These are phyloP conservation scores for Porpolomopsis calyptriformis DNA, from an alignment of 768 basidiomycete species.

Conservation along the genomic window DNA sequence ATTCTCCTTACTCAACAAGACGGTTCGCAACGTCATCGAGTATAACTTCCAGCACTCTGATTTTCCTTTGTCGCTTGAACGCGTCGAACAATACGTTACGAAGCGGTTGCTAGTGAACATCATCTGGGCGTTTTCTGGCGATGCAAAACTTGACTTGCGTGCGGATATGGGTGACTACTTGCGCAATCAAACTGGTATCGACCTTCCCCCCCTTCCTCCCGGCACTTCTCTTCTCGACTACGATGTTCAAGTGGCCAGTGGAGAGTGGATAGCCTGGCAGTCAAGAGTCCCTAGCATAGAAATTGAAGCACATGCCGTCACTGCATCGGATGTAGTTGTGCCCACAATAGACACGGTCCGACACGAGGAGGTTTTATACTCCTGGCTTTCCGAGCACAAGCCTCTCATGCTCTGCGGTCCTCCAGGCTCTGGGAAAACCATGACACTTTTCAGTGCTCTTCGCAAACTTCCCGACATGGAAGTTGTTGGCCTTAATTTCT, in stretches of 20 bases:
- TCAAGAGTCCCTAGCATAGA: constrained; percentile 88
- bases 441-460: constrained; percentile 97
- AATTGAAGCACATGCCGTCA: constrained; percentile 93
- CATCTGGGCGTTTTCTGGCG: constrained; percentile 97
- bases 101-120: constrained; percentile 85
- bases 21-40: constrained; percentile 83
- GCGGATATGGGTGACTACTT: constrained; percentile 86
- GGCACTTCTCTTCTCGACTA: constrained; percentile 89
- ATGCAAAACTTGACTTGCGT: constrained; percentile 83
- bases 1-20: constrained; percentile 96
- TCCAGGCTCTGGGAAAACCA: constrained; percentile 99
- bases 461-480: constrained; percentile 98
- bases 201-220: constrained; percentile 64
- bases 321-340: constrained; percentile 92
- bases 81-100: constrained; percentile 81
- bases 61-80: constrained; percentile 79
- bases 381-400: constrained; percentile 98
- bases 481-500: constrained; percentile 98
- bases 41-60: constrained; percentile 93
- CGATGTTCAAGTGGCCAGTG: constrained; percentile 78
- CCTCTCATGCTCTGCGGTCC: constrained; percentile 97
- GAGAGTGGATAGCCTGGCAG: constrained; percentile 90
- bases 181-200: constrained; percentile 76
- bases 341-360: constrained; percentile 98
- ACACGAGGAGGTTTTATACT: constrained; percentile 97